Evolutionary conservation across 805 yeast genomes (phyloP), one percentile per base, ranked within the genome.

Genomic region (Nakazawaea ernobii): DNA sequence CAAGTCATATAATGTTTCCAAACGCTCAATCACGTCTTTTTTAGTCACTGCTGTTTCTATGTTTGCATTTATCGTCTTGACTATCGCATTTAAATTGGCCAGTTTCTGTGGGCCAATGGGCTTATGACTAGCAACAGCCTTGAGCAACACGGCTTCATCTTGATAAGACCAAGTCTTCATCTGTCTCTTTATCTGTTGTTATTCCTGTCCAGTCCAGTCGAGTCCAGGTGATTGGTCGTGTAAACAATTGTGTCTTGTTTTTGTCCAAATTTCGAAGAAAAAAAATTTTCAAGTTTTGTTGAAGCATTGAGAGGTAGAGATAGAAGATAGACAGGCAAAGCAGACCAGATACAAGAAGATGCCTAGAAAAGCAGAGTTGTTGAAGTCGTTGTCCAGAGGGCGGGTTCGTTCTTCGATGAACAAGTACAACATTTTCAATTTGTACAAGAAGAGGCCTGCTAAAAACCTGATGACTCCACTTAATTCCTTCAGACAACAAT

Each of bases 401-500:
- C 54, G 87, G 49, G 75, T 94, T 56, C 85, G 97, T 57, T 79
- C 96, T 50, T 86, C 97, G 24, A 86, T 88, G 84, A 91, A 88
- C 79, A 90, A 90, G 68, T 82, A 80, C 68, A 92, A 92, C 64
- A 71, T 94, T 63, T 94, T 88, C 79, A 94, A 94, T 60, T 62
- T 90, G 58, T 81, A 84, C 73, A 85, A 90, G 72, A 86, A 84
- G 65, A 73, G 80, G 41, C 73, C 73, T 51, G 67, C 75, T 32
- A 69, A 64, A 46, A 77, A 77, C 60, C 70, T 73, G 52, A 74
- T 80, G 4, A 77, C 78, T 66, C 49, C 49, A 11, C 27, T 46
- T 26, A 80, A 95, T n/a, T 71, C 88, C 50, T 94, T 75, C 68
- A 96, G 88, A 67, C 96, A 92, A 66, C 89, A 90, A 67, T 94